Conservation (phyloP, 176 grass and related monocot genomes). For the Elymus sibiricus region DNA sequence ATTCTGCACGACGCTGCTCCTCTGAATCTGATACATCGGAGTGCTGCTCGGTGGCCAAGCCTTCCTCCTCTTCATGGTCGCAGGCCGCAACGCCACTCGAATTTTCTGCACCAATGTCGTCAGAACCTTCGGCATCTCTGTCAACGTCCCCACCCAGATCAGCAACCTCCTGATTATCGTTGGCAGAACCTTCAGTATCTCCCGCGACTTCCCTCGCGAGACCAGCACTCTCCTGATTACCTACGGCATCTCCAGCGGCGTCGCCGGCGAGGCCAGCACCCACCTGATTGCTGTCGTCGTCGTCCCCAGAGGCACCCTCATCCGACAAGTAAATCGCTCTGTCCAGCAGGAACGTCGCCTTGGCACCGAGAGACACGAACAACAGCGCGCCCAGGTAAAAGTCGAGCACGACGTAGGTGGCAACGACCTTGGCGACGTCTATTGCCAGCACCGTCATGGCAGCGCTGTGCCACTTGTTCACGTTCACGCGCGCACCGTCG, state of each 20-base stretch:
- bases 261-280: not conserved
- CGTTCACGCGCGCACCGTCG: not conserved
- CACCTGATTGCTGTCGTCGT: not conserved
- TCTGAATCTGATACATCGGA: slow-evolving; percentile 2
- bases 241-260: not conserved
- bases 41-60: not conserved
- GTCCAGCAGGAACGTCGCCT: not conserved
- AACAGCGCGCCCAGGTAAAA: not conserved
- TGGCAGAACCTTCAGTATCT: not conserved
- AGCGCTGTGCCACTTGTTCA: not conserved
- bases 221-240: not conserved
- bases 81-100: not conserved
- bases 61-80: not conserved
- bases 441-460: not conserved
- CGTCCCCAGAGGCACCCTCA: not conserved
- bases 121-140: not conserved
- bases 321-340: not conserved
- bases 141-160: not conserved
- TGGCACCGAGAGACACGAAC: not conserved
- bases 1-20: not conserved
- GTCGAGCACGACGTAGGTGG: slow-evolving; percentile 7
- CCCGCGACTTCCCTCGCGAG: not conserved
- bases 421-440: slow-evolving; percentile 4
- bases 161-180: not conserved
- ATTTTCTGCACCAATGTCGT: not conserved